Percentiles rank a stretch among this genome's conserved stretches.
Evolutionary conservation across 768 basidiomycete species (phyloP).

Genomic region (Pisolithus albus): DNA sequence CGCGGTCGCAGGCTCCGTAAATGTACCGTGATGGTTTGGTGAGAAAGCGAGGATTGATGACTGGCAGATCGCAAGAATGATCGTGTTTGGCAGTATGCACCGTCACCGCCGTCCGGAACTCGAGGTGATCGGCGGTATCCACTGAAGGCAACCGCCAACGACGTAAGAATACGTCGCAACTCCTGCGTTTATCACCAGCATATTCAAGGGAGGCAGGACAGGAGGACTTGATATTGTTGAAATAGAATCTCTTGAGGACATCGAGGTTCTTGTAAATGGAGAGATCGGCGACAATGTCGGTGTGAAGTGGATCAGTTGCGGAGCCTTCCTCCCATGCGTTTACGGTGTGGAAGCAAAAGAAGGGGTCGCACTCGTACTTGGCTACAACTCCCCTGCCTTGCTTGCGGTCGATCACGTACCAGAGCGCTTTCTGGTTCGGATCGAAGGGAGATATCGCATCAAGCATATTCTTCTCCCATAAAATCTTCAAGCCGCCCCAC

Average conservation of each 20-base stretch:
- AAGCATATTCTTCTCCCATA: slow-evolving; percentile 28
- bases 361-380: slow-evolving; percentile 30
- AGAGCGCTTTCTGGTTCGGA: slow-evolving; percentile 21
- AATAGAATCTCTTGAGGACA: slow-evolving; percentile 27
- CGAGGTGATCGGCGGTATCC: slow-evolving; percentile 9
- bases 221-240: slow-evolving; percentile 22
- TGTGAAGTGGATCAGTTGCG: slow-evolving; percentile 17
- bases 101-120: slow-evolving; percentile 13
- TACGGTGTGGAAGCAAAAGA: slow-evolving; percentile 35
- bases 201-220: slow-evolving; percentile 21
- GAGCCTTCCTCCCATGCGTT: slow-evolving; percentile 33
- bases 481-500: slow-evolving; percentile 23
- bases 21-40: slow-evolving; percentile 29
- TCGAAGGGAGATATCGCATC: slow-evolving; percentile 29
- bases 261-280: slow-evolving; percentile 28
- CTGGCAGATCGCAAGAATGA: slow-evolving; percentile 32
- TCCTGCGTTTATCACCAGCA: slow-evolving; percentile 14
- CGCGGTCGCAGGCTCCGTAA: slow-evolving; percentile 24
- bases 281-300: slow-evolving; percentile 32
- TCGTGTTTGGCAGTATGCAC: slow-evolving; percentile 17
- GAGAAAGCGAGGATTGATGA: slow-evolving; percentile 26
- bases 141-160: slow-evolving; percentile 28
- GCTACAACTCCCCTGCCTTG: slow-evolving; percentile 30
- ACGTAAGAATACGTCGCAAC: slow-evolving; percentile 17
- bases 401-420: slow-evolving; percentile 34